phyloP scores from a whole-genome alignment of 2,329 filamentous ascomycete species.

The Ophiostoma montium region DNA sequence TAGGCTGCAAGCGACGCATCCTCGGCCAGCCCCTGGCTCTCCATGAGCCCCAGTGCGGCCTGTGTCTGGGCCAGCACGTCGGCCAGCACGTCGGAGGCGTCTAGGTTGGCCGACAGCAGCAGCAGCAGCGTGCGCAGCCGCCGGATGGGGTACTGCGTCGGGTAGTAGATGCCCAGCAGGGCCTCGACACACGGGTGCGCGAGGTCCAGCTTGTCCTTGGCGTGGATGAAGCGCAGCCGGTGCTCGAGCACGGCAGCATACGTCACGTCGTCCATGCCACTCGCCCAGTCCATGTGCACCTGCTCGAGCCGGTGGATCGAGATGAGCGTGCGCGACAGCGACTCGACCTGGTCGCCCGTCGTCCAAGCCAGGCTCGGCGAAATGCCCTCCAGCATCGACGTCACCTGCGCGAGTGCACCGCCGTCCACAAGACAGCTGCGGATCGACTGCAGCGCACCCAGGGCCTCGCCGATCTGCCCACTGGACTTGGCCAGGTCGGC shows the following conservation, averaged over 20 bases:
- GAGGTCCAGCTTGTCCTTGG: slow-evolving; percentile 22
- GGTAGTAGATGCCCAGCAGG: slow-evolving; percentile 35
- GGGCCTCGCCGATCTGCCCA: slow-evolving; percentile 41
- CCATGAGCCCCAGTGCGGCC: slow-evolving; percentile 23
- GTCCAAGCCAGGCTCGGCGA: slow-evolving; percentile 41
- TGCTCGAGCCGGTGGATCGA: slow-evolving; percentile 45
- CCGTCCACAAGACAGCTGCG: slow-evolving; percentile 46
- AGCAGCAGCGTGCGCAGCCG: slow-evolving; percentile 37
- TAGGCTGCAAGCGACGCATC: slow-evolving; percentile 31
- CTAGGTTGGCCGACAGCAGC: slow-evolving; percentile 34
- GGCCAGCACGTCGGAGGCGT: slow-evolving; percentile 25
- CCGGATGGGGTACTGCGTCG: slow-evolving; percentile 36
- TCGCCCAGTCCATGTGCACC: slow-evolving; percentile 42
- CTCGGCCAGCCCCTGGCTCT: slow-evolving; percentile 26
- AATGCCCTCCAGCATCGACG: slow-evolving; percentile 30
- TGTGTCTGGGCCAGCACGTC: slow-evolving; percentile 27
- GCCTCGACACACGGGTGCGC: slow-evolving; percentile 32
- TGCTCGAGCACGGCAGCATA: slow-evolving; percentile 47
- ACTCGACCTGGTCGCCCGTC: slow-evolving; percentile 31
- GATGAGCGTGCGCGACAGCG: slow-evolving; percentile 44
- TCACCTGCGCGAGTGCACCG: slow-evolving; percentile 41
- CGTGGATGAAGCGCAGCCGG: slow-evolving; percentile 34
- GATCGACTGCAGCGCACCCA: slow-evolving; percentile 44
- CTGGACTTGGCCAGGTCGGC: slow-evolving; percentile 43
- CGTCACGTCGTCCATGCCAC: slow-evolving; percentile 35